Conservation (phyloP, 768 basidiomycete species). For the Terana coerulea region DNA sequence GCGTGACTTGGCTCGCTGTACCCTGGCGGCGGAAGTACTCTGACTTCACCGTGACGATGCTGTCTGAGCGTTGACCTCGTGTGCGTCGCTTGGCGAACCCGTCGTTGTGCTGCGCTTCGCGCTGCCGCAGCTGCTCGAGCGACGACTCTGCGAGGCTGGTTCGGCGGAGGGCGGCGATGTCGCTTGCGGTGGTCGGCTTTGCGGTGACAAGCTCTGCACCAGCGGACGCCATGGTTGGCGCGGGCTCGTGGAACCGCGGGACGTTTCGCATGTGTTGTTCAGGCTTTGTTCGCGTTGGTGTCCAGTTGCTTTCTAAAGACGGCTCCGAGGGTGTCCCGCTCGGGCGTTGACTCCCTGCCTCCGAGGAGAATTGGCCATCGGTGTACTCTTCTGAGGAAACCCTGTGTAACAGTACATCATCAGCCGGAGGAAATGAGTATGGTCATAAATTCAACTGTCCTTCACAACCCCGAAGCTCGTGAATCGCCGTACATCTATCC, state of each 20-base stretch:
- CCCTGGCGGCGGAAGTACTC: neutral
- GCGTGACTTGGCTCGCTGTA: neutral
- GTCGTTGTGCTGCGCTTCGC: slow-evolving; percentile 8
- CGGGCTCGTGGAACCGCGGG: slow-evolving; percentile 17
- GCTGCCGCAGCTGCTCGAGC: slow-evolving; percentile 58
- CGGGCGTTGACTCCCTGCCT: neutral
- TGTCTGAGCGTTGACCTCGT: slow-evolving; percentile 11
- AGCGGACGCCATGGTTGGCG: slow-evolving; percentile 21
- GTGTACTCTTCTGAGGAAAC: slow-evolving; percentile 89
- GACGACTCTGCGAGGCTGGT: slow-evolving; percentile 68
- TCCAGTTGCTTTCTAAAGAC: neutral
- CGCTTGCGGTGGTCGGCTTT: slow-evolving; percentile 19
- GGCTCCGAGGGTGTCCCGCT: neutral
- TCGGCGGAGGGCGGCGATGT: slow-evolving; percentile 26
- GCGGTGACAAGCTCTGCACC: slow-evolving; percentile 26
- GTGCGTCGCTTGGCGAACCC: neutral
- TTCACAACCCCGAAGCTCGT: slow-evolving; percentile 98
- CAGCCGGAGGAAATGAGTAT: neutral
- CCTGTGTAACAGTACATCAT: slow-evolving; percentile 45
- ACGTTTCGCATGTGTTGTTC: slow-evolving; percentile 13
- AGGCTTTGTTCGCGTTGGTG: neutral
- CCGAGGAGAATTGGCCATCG: slow-evolving; percentile 78
- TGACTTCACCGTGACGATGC: slow-evolving; percentile 8
- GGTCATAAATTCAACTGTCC: slow-evolving; percentile 32
- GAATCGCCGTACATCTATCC: slow-evolving; percentile 92